These are phyloP conservation scores for Verbascum thapsus DNA, from an alignment of 257 asterid genomes.

Conservation along the genomic window DNA sequence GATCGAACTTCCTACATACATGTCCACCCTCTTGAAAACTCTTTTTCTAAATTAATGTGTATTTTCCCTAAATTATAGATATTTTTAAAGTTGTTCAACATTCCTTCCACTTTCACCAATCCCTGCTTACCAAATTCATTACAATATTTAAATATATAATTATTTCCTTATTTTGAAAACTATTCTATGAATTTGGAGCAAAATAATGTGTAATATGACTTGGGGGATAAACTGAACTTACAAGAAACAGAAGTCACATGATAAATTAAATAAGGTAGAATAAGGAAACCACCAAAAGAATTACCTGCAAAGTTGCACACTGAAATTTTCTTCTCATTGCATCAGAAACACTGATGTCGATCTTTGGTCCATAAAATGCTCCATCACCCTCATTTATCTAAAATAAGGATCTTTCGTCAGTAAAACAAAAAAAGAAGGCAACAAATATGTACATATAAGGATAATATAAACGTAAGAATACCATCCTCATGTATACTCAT, in stretches of 20 bases:
- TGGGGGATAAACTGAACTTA: slow-evolving; percentile 1
- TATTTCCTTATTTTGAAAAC: background rate
- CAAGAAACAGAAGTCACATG: background rate
- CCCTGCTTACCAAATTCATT: too few relatives aligned
- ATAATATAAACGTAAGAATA: slow-evolving; percentile 11
- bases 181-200: background rate
- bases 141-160: background rate
- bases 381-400: slow-evolving; percentile 97
- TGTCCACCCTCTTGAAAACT: background rate
- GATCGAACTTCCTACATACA: slow-evolving; percentile 5
- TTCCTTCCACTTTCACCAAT: slow-evolving; percentile 6
- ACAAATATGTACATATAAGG: slow-evolving; percentile 21
- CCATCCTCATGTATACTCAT: background rate
- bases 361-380: slow-evolving; percentile 96
- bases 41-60: background rate
- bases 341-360: slow-evolving; percentile 88
- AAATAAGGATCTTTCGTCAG: slow-evolving; percentile 29
- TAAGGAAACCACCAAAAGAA: slow-evolving; percentile 12
- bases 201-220: background rate
- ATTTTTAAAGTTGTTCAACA: background rate
- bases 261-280: slow-evolving; percentile 14
- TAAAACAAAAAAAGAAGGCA: slow-evolving; percentile 22
- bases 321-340: slow-evolving; percentile 97
- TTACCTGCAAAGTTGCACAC: slow-evolving; percentile 95
- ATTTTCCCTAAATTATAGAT: background rate